Conservation (phyloP, 225 moss, liverwort and hornwort genomes). For the Sphagnum tenellum region DNA sequence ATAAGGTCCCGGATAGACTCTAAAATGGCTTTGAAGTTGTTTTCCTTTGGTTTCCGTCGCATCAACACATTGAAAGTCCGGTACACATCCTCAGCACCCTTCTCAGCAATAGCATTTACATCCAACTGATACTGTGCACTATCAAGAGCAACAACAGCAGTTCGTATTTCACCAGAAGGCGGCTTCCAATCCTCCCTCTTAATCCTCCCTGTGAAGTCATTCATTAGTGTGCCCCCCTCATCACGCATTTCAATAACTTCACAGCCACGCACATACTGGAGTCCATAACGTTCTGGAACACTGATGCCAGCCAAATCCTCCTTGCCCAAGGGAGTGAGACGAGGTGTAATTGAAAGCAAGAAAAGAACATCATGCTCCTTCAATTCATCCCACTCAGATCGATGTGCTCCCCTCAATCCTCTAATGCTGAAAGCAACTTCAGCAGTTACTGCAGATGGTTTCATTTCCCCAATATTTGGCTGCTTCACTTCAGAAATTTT, state of each 20-base stretch:
- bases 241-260: constrained; percentile 93
- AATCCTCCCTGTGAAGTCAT: constrained; percentile 89
- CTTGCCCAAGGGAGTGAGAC: constrained; percentile 44
- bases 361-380: constrained; percentile 98
- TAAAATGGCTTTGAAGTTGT: constrained; percentile 97
- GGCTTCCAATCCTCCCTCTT: constrained; percentile 99
- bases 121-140: constrained; percentile 96
- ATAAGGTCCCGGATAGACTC: constrained; percentile 98
- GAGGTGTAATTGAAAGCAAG: constrained; percentile 60
- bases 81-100: constrained; percentile 62
- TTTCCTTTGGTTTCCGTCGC: constrained; percentile 96
- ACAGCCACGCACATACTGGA: constrained; percentile 88
- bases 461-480: constrained; percentile 75
- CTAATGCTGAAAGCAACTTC: constrained; percentile 78
- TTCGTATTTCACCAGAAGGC: constrained; percentile 83
- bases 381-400: constrained; percentile 93
- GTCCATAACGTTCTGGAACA: constrained; percentile 75
- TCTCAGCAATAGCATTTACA: constrained; percentile 56
- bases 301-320: constrained; percentile 64
- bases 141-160: constrained; percentile 74
- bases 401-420: constrained; percentile 63
- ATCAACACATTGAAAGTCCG: constrained; percentile 84
- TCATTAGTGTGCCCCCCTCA: constrained; percentile 90
- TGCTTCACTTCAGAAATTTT: constrained; percentile 82
- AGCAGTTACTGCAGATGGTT: constrained; percentile 91